These are phyloP conservation scores for Plasmodium malariae DNA, from an alignment of 169 alveolate species.

Conservation along the genomic window DNA sequence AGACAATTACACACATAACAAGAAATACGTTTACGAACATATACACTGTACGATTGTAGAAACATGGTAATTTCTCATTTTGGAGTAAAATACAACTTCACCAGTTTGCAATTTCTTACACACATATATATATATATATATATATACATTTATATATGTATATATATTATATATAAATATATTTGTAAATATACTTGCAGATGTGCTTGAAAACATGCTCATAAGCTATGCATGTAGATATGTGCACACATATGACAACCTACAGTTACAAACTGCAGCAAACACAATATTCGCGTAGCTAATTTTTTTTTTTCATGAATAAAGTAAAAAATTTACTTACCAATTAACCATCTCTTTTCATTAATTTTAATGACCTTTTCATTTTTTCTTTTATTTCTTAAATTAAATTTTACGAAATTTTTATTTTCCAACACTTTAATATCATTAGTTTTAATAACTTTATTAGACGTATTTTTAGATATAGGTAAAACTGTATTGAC, in stretches of 20 bases:
- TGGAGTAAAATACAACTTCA: no score
- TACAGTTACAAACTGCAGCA: no score
- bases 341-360: slow-evolving; percentile 64
- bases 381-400: slow-evolving; percentile 71
- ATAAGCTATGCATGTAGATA: no score
- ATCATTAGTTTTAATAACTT: slow-evolving; percentile 64
- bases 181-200: no score
- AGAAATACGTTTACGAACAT: not conserved
- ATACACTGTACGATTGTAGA: not conserved
- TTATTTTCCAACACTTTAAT: slow-evolving; percentile 30
- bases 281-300: not conserved
- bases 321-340: not conserved
- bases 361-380: slow-evolving; percentile 53
- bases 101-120: no score
- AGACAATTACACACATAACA: not conserved
- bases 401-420: slow-evolving; percentile 9
- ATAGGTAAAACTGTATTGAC: slow-evolving; percentile 34
- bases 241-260: no score
- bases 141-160: not conserved
- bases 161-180: not conserved
- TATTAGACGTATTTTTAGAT: slow-evolving; percentile 49
- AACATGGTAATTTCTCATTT: no score
- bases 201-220: no score
- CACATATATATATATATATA: no score
- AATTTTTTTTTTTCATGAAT: not conserved